Percentiles rank a stretch among this genome's conserved stretches.
Evolutionary conservation across 768 basidiomycete genomes (phyloP).

Genomic region (Mycena chlorophos): DNA sequence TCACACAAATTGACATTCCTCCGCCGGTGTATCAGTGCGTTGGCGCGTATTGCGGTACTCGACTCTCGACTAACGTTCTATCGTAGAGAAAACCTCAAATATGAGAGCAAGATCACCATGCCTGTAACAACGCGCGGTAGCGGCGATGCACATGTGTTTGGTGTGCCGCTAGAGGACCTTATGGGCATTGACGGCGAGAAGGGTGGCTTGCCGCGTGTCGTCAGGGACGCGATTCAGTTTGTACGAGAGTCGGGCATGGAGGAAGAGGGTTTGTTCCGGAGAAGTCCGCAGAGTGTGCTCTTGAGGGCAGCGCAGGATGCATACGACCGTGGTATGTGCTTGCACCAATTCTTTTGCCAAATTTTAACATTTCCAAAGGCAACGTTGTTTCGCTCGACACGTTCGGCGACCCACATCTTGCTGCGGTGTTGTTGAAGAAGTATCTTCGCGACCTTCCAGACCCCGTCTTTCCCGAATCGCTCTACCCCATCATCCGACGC

Average conservation of each 20-base stretch:
- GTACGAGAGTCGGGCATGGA: constrained; percentile 68
- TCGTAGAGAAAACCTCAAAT: constrained; percentile 73
- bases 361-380: constrained; percentile 39
- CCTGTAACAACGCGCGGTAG: constrained; percentile 58
- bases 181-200: constrained; percentile 87
- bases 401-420: constrained; percentile 76
- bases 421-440: constrained; percentile 84
- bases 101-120: constrained; percentile 67
- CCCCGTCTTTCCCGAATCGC: constrained; percentile 71
- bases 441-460: constrained; percentile 79
- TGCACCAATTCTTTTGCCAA: not conserved
- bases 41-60: not conserved
- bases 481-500: constrained; percentile 63
- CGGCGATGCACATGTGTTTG: constrained; percentile 62
- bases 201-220: constrained; percentile 76
- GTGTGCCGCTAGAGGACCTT: constrained; percentile 76
- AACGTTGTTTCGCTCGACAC: constrained; percentile 77
- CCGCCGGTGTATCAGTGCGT: constrained; percentile 81
- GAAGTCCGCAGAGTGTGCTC: constrained; percentile 72
- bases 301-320: constrained; percentile 78
- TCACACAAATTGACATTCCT: constrained; percentile 87
- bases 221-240: constrained; percentile 74
- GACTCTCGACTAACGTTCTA: not conserved
- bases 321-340: constrained; percentile 70
- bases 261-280: constrained; percentile 79